Conservation (phyloP, 495 filamentous ascomycete genomes). For the Aspergillus hancockii region DNA sequence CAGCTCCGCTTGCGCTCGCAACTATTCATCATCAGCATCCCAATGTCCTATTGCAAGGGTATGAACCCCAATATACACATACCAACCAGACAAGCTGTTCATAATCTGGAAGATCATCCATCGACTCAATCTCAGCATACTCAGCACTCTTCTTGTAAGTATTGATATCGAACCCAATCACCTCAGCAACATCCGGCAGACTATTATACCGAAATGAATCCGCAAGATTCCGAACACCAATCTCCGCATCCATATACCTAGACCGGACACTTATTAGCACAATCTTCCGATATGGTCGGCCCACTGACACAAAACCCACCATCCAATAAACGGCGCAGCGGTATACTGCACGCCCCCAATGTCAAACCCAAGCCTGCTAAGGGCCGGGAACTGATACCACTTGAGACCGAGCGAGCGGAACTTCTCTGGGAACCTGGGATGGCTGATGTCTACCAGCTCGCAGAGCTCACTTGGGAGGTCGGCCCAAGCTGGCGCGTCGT, state of each 20-base stretch:
- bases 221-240: slow-evolving; percentile 5
- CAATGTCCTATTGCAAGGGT: not conserved
- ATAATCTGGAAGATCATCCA: slow-evolving; percentile 9
- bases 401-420: slow-evolving; percentile 1
- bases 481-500: slow-evolving; percentile 4
- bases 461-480: slow-evolving; percentile 2
- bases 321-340: slow-evolving; percentile 4
- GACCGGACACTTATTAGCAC: not conserved
- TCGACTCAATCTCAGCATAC: not conserved
- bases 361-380: slow-evolving; percentile 7
- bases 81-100: slow-evolving; percentile 8
- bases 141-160: not conserved
- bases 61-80: not conserved
- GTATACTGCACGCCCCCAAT: slow-evolving; percentile 8
- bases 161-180: slow-evolving; percentile 1
- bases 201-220: slow-evolving; percentile 6
- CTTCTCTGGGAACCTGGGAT: not conserved
- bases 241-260: slow-evolving; percentile 11
- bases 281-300: not conserved
- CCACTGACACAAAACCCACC: not conserved
- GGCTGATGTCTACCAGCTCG: not conserved
- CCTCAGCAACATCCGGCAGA: slow-evolving; percentile 3
- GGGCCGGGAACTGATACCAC: slow-evolving; percentile 8
- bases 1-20: slow-evolving; percentile 6
- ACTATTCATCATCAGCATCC: not conserved